A percentile compares a stretch with the other conserved stretches of the same genome.
phyloP scores from a whole-genome alignment of 495 filamentous ascomycete genomes.

The Podospora pseudoanserina region DNA sequence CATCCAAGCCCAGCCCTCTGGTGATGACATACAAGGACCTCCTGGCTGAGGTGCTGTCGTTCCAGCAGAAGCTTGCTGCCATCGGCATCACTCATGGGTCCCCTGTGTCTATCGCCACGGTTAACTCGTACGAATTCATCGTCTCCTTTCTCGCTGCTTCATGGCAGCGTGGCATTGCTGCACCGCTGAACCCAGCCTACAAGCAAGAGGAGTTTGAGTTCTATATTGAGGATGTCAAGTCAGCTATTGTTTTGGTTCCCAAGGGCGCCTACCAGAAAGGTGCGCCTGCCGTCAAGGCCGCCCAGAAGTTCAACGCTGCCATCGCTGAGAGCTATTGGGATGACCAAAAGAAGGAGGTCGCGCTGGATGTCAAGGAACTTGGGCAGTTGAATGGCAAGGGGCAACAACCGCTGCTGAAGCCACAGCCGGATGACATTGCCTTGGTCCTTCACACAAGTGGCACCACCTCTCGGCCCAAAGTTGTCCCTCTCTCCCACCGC shows the following conservation, averaged over 20 bases:
- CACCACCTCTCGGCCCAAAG: conserved; percentile 80
- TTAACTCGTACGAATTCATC: conserved; percentile 79
- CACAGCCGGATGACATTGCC: conserved; percentile 62
- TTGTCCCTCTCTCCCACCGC: conserved; percentile 72
- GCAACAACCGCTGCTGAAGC: conserved; percentile 46
- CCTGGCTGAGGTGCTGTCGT: conserved; percentile 54
- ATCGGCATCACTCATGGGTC: conserved; percentile 61
- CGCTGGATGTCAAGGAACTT: conserved; percentile 67
- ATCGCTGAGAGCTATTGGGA: conserved; percentile 81
- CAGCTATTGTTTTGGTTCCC: conserved; percentile 68
- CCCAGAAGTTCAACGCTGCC: conserved; percentile 68
- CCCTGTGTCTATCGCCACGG: conserved; percentile 71
- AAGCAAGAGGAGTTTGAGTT: conserved; percentile 87
- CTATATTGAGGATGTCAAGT: conserved; percentile 80
- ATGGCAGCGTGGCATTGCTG: conserved; percentile 74
- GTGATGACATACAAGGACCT: conserved; percentile 63
- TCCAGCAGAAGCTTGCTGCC: conserved; percentile 68
- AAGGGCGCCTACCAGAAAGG: conserved; percentile 58
- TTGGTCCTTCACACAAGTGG: conserved; percentile 72
- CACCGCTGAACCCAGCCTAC: conserved; percentile 77
- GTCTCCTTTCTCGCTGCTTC: conserved; percentile 74
- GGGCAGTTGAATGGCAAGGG: conserved; percentile 59
- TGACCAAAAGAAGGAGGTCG: conserved; percentile 54
- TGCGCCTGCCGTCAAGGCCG: conserved; percentile 67
- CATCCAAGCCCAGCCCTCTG: conserved; percentile 53